These are phyloP conservation scores for Gracilariopsis chorda DNA, from an alignment of 23 red algal genomes.

Conservation along the genomic window DNA sequence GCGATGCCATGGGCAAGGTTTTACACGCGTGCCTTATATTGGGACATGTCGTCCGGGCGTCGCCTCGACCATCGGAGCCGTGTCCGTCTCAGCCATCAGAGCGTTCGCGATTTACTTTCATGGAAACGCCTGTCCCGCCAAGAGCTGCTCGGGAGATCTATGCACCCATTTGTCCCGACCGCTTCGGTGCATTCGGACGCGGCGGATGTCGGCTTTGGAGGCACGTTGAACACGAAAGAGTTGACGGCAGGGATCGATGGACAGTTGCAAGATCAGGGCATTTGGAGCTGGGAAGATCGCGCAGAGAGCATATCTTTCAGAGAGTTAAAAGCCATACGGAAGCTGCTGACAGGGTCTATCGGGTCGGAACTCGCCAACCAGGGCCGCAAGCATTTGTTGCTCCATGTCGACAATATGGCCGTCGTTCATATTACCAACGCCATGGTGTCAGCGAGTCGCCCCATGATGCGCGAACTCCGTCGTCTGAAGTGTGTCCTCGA, in stretches of 20 bases:
- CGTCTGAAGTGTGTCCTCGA: background rate
- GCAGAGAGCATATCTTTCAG: background rate
- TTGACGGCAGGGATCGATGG: background rate
- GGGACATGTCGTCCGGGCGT: background rate
- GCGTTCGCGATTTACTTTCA: background rate
- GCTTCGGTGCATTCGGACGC: background rate
- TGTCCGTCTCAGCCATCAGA: background rate
- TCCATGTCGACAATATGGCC: background rate
- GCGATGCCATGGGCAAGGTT: slow-evolving; percentile 12
- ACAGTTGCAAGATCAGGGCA: background rate
- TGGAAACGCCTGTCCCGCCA: background rate
- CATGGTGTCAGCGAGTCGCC: background rate
- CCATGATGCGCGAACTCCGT: background rate
- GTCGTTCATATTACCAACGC: slow-evolving; percentile 4
- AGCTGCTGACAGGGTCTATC: background rate
- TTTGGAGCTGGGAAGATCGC: background rate
- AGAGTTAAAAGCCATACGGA: background rate
- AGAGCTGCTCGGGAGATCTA: background rate
- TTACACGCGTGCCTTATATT: background rate
- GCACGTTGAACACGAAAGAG: background rate
- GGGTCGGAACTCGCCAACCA: background rate
- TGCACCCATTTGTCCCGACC: background rate
- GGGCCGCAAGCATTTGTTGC: background rate
- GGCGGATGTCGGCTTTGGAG: background rate
- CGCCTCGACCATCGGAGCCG: background rate